Evolutionary conservation across 257 asterid species (phyloP), one percentile per base, ranked within the genome.

Genomic region (Orobanche coerulescens): DNA sequence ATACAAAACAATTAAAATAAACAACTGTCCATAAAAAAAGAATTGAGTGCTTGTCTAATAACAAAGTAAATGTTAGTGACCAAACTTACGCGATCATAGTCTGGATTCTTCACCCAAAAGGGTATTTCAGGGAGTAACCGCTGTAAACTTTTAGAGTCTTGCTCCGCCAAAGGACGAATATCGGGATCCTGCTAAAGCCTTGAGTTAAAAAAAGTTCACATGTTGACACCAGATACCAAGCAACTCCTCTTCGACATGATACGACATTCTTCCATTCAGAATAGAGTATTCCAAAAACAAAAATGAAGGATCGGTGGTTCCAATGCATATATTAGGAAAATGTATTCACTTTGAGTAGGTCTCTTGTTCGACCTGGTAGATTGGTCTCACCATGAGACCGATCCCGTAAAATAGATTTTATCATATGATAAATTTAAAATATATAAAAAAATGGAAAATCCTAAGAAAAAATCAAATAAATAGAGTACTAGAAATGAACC

Each of bases 61-160:
- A 66, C 42, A 49, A 61, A n/a, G 58, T 77, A 36, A 47, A 48
- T 15, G 18, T 43, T 18, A 62, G 62, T 51, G 57, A 62, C 48
- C 78, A 37, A 57, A 70, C 97, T 75, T 86, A 93, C 99, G 39
- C 99, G 97, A 53, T 93, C 96, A 62, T 83, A 93, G 68, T 93
- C 99, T 9, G 99, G 90, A 73, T 81, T 78, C 73, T 93, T 93
- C 69, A 93, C 88, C 99, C 97, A 93, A 16, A 70, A 75, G 7
- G 99, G 99, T 69, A 93, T 86, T 79, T 93, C 99, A 56, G 94
- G 83, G 66, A 93, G 86, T 65, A 89, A 61, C 44, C 33, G 72
- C 73, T 74, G 95, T 87, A 93, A 79, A 60, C 74, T 70, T 71
- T 82, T 34, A 33, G 80, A 19, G 65, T 86, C 97, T 33, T 69